Evolutionary conservation across 495 filamentous ascomycete genomes (phyloP).

Genomic region (Bacidia rubella): DNA sequence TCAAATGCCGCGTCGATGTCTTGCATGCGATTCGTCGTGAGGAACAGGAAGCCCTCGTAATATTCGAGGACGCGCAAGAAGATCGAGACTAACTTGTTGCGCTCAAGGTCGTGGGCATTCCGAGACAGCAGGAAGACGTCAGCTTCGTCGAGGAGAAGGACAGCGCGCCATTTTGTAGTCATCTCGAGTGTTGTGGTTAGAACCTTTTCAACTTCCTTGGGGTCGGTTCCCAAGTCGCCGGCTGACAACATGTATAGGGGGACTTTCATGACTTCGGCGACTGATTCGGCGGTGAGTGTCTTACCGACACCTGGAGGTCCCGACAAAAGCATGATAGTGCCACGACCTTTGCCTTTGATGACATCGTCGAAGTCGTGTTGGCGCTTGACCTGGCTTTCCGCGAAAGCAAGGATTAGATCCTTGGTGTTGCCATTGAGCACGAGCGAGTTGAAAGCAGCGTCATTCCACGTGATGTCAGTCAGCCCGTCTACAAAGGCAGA

Average conservation of each 20-base stretch:
- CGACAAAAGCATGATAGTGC: constrained; percentile 13
- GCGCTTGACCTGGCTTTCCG: constrained; percentile 23
- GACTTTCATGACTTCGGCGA: constrained; percentile 15
- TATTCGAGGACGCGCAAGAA: constrained; percentile 44
- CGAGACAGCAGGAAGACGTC: constrained; percentile 34
- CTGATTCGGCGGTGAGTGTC: constrained; percentile 19
- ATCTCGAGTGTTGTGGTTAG: constrained; percentile 15
- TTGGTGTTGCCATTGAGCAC: constrained; percentile 9
- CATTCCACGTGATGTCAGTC: constrained; percentile 1
- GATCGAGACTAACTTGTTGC: constrained; percentile 35
- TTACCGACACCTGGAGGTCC: constrained; percentile 20
- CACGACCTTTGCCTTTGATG: constrained; percentile 18
- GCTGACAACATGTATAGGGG: constrained; percentile 19
- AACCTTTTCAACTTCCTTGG: constrained; percentile 13
- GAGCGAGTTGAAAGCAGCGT: constrained; percentile 9
- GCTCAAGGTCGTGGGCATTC: constrained; percentile 22
- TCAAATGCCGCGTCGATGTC: constrained; percentile 38
- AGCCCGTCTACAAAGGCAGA: not conserved
- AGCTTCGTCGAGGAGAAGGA: constrained; percentile 35
- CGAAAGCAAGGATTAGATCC: constrained; percentile 23
- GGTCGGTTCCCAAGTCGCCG: constrained; percentile 15
- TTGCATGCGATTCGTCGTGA: constrained; percentile 41
- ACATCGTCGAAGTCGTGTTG: constrained; percentile 13
- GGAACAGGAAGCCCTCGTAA: constrained; percentile 43
- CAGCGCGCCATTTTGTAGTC: constrained; percentile 21